A percentile compares a stretch with the other conserved stretches of the same genome.
Evolutionary conservation across 176 grass and related monocot species (phyloP).

Genomic region (Cocos nucifera): DNA sequence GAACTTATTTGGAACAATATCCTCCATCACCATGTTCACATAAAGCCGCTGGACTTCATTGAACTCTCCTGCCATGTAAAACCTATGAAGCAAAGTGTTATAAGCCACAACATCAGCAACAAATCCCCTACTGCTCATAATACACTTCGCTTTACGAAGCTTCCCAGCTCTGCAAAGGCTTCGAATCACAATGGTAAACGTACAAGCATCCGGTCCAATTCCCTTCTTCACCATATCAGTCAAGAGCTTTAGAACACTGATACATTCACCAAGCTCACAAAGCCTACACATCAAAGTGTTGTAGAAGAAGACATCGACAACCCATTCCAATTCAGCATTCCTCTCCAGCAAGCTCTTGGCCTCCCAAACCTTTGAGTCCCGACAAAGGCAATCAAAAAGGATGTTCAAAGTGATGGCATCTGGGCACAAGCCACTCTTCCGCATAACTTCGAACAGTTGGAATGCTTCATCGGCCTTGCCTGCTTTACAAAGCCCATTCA

Average conservation of each 20-base stretch:
- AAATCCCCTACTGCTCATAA: slow-evolving; percentile 30
- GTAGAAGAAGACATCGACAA: slow-evolving; percentile 48
- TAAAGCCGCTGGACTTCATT: slow-evolving; percentile 23
- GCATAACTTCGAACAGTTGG: slow-evolving; percentile 37
- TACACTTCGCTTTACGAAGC: slow-evolving; percentile 29
- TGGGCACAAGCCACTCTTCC: slow-evolving; percentile 22
- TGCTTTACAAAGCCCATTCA: slow-evolving; percentile 50
- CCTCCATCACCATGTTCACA: slow-evolving; percentile 26
- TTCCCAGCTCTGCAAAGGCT: slow-evolving; percentile 56
- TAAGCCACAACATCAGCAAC: slow-evolving; percentile 46
- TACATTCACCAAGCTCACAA: slow-evolving; percentile 35
- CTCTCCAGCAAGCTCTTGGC: slow-evolving; percentile 47
- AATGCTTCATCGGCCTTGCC: slow-evolving; percentile 44
- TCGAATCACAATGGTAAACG: slow-evolving; percentile 62
- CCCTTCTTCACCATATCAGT: slow-evolving; percentile 64
- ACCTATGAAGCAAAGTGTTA: slow-evolving; percentile 73
- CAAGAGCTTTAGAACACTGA: slow-evolving; percentile 47
- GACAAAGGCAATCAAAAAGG: slow-evolving; percentile 65
- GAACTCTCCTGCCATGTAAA: slow-evolving; percentile 30
- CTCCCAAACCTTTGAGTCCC: slow-evolving; percentile 34
- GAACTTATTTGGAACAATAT: slow-evolving; percentile 45
- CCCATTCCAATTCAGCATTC: slow-evolving; percentile 38
- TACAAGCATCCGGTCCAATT: slow-evolving; percentile 54
- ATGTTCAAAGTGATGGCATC: slow-evolving; percentile 39
- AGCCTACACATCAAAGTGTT: slow-evolving; percentile 74